Percentiles rank a stretch among this genome's conserved stretches.
These are phyloP conservation scores for Abrus pulchellus DNA, from an alignment of 306 rosid genomes.

Conservation along the genomic window DNA sequence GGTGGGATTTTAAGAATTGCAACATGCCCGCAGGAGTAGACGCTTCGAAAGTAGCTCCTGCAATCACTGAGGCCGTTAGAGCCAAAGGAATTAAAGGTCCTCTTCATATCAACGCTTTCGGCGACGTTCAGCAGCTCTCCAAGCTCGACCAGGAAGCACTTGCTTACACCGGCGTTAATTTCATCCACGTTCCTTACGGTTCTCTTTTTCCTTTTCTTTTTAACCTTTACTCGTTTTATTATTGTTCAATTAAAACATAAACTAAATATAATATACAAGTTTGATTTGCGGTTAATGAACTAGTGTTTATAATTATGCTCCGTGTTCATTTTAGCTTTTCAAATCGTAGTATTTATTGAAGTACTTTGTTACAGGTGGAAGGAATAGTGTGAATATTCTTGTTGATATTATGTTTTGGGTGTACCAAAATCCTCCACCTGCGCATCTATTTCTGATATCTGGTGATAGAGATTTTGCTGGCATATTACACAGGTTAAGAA, in stretches of 20 bases:
- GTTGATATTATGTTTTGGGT: slow-evolving; percentile 84
- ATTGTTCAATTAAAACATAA: background rate
- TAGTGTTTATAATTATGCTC: slow-evolving; percentile 11
- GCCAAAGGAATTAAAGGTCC: slow-evolving; percentile 85
- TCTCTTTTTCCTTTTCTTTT: background rate
- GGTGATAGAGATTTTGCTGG: slow-evolving; percentile 77
- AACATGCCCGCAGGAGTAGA: slow-evolving; percentile 56
- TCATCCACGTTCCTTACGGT: slow-evolving; percentile 78
- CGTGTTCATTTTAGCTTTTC: background rate
- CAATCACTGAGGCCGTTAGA: slow-evolving; percentile 70
- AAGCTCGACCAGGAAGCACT: slow-evolving; percentile 71
- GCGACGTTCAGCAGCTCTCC: slow-evolving; percentile 71
- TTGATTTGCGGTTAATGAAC: background rate
- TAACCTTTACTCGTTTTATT: background rate
- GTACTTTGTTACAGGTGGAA: slow-evolving; percentile 67
- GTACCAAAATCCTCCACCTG: slow-evolving; percentile 93
- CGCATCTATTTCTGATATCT: slow-evolving; percentile 81
- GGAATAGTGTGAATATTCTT: slow-evolving; percentile 73
- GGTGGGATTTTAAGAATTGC: slow-evolving; percentile 98
- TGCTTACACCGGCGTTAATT: slow-evolving; percentile 73
- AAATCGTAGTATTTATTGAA: background rate
- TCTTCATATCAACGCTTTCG: slow-evolving; percentile 76
- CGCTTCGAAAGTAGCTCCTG: slow-evolving; percentile 56
- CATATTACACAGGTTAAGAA: slow-evolving; percentile 75
- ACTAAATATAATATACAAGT: no score